These are phyloP conservation scores for Verbascum thapsus DNA, from an alignment of 257 asterid species.

Conservation along the genomic window DNA sequence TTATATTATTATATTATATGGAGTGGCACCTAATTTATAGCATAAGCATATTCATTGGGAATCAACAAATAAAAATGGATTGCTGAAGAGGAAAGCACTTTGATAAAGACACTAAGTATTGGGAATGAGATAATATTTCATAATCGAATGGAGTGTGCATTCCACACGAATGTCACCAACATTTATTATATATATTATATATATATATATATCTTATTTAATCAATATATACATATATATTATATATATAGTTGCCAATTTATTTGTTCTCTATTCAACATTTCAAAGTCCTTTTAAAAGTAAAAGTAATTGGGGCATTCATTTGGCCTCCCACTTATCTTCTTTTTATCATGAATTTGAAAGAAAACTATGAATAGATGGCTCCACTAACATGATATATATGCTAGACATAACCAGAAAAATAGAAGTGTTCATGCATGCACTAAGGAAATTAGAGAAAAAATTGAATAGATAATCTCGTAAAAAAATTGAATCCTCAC, in stretches of 20 bases:
- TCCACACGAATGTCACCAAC: conserved; percentile 65
- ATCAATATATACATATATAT: not conserved
- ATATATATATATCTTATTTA: conserved; percentile 12
- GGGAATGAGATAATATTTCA: conserved; percentile 38
- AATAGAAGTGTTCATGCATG: not conserved
- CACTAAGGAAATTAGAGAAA: too few relatives aligned
- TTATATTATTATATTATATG: not conserved
- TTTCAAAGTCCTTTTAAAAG: not conserved
- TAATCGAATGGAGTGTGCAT: conserved; percentile 48
- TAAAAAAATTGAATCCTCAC: too few relatives aligned
- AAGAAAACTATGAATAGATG: not conserved
- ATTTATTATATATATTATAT: too few relatives aligned
- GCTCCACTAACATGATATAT: conserved; percentile 7
- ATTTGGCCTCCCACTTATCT: conserved; percentile 10
- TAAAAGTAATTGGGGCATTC: conserved; percentile 7
- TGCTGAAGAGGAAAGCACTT: conserved; percentile 54
- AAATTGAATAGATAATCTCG: too few relatives aligned
- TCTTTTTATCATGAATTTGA: not conserved
- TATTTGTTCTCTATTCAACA: not conserved
- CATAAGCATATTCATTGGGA: conserved; percentile 14
- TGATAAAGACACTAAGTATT: too few relatives aligned
- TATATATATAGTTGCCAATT: not conserved
- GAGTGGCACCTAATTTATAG: conserved; percentile 25
- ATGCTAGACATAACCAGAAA: not conserved
- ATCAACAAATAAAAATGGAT: conserved; percentile 37